These are phyloP conservation scores for Nakazawaea pomicola DNA, from an alignment of 805 yeast genomes.

Conservation along the genomic window DNA sequence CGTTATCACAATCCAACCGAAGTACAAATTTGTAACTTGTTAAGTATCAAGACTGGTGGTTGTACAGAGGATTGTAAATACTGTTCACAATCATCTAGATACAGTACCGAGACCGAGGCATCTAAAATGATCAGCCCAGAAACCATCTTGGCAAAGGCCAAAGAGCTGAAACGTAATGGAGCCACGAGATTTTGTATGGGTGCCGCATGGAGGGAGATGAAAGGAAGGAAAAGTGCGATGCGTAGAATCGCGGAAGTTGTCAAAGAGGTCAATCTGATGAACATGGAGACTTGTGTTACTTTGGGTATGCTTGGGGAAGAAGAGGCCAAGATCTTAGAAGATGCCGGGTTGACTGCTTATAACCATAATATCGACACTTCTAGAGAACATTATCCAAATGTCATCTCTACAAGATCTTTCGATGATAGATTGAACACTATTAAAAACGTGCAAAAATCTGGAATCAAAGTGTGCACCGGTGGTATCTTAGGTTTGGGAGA, in stretches of 20 bases:
- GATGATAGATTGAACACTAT: constrained; percentile 71
- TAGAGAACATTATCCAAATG: constrained; percentile 68
- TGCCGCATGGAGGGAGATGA: constrained; percentile 87
- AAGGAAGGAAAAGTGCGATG: constrained; percentile 65
- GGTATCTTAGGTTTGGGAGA: constrained; percentile 76
- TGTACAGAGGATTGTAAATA: constrained; percentile 55
- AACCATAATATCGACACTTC: constrained; percentile 81
- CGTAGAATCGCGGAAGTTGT: constrained; percentile 64
- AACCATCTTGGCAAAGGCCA: constrained; percentile 59
- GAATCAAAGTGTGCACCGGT: constrained; percentile 70
- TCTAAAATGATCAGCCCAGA: constrained; percentile 58
- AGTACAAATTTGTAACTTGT: constrained; percentile 57
- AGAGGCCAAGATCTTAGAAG: constrained; percentile 55
- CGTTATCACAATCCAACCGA: constrained; percentile 53
- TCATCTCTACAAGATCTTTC: constrained; percentile 62
- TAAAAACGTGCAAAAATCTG: constrained; percentile 55
- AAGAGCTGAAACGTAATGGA: constrained; percentile 62
- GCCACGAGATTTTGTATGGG: constrained; percentile 81
- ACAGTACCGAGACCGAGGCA: constrained; percentile 69
- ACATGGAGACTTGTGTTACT: constrained; percentile 44
- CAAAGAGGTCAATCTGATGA: constrained; percentile 52
- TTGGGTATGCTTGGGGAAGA: constrained; percentile 63
- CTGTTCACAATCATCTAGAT: constrained; percentile 70
- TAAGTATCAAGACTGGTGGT: neutral
- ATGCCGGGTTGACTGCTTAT: constrained; percentile 77